Evolutionary conservation across 768 basidiomycete genomes (phyloP), one percentile per base, ranked within the genome.

Genomic region (Agrocybe praecox): DNA sequence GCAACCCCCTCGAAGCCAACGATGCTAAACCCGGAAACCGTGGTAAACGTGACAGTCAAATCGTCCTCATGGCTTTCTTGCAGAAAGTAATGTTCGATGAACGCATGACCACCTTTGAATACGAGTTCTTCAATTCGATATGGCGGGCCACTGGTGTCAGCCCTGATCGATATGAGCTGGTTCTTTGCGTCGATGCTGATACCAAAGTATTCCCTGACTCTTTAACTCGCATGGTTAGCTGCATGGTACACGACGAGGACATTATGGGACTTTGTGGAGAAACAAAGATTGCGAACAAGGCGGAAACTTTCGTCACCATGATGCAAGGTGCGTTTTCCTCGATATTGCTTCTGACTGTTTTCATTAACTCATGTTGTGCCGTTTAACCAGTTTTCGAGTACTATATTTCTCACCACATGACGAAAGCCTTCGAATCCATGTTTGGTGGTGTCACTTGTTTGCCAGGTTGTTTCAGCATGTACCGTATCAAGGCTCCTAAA

Each of bases 71-170:
- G 97, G 82, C 83, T 18, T 98, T 98, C 82, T 78, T 98, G 69
- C 97, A 99, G 74, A 98, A 97, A 72, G 95, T 98, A 65, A 97
- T 99, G 96, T 98, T 98, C 65, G 97, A 99, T 74, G 97, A 99
- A 78, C 87, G 97, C 51, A 98, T 99, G 96, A 97, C 96, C 59
- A 96, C 93, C 53, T 96, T 99, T 70, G 97, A 98, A 76, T 98
- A 98, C 72, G 97, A 98, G 74, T 98, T 98, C 74, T 99, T 99
- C 87, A 99, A 99, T 74, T 88, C 94, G 52, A 79, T 98, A 18
- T 99, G 97, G 97, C 79, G 96, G 52, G 90, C 86, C 43, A 96
- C 96, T 15, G 97, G 97, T 24, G 87, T 99, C 57, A 91, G 90
- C 69, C 96, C 97, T 6, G 97, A 98, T 76, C 86, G 89, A 56